These are phyloP conservation scores for Russula emetica DNA, from an alignment of 768 basidiomycete genomes.

Conservation along the genomic window DNA sequence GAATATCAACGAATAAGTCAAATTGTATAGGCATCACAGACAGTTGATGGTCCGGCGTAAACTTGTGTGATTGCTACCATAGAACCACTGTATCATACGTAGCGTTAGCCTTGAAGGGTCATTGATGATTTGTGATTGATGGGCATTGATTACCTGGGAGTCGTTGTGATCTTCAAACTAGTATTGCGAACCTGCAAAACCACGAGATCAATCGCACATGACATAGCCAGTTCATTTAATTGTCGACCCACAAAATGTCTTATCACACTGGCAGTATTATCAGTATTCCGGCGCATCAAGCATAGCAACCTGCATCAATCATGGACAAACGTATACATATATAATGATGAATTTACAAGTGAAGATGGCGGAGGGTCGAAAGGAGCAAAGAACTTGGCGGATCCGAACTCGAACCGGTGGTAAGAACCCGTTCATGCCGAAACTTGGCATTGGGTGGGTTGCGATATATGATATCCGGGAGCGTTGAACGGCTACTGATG, in stretches of 20 bases:
- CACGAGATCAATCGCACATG: background rate
- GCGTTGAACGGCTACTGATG: background rate
- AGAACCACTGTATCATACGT: background rate
- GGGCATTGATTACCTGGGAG: background rate
- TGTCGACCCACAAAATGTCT: no score
- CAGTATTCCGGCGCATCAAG: background rate
- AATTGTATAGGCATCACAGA: background rate
- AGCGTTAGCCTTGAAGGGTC: background rate
- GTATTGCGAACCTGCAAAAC: background rate
- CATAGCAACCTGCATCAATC: background rate
- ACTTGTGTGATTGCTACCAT: background rate
- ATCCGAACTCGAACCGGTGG: background rate
- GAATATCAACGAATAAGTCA: background rate
- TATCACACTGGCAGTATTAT: background rate
- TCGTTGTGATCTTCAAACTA: background rate
- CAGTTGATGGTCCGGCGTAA: background rate
- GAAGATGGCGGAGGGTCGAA: background rate
- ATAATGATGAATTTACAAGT: background rate
- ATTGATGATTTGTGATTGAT: background rate
- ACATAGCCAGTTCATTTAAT: no score
- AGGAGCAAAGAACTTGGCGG: background rate
- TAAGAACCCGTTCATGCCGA: background rate
- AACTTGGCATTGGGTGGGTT: background rate
- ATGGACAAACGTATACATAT: background rate
- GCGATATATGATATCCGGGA: no score